phyloP scores from a whole-genome alignment of 1,284 basidiomycete species.

The Tylopilus sp. region DNA sequence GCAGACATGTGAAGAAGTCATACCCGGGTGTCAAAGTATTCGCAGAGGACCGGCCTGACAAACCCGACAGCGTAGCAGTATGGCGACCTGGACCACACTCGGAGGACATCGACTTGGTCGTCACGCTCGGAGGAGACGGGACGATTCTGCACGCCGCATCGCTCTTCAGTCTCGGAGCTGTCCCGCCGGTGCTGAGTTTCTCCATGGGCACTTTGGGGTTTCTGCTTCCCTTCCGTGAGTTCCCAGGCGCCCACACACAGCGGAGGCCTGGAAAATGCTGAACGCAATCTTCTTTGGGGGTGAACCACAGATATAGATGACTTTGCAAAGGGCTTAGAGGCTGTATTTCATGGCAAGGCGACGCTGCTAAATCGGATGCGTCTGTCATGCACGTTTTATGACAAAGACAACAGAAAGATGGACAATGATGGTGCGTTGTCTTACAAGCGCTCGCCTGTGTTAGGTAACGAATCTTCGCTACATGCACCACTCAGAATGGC shows the following conservation, averaged over 20 bases:
- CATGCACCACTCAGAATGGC: slow-evolving; percentile 63
- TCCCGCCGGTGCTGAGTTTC: slow-evolving; percentile 93
- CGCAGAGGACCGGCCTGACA: slow-evolving; percentile 68
- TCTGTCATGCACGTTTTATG: slow-evolving; percentile 74
- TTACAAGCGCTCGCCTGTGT: background rate
- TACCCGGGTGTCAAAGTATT: slow-evolving; percentile 75
- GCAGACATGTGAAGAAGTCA: slow-evolving; percentile 57
- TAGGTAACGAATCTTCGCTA: slow-evolving; percentile 2
- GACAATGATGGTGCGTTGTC: slow-evolving; percentile 51
- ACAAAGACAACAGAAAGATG: slow-evolving; percentile 56
- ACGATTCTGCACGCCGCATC: slow-evolving; percentile 95
- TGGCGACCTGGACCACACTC: slow-evolving; percentile 55
- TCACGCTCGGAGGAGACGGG: slow-evolving; percentile 93
- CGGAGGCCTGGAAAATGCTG: background rate
- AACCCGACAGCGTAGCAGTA: slow-evolving; percentile 59
- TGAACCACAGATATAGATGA: slow-evolving; percentile 69
- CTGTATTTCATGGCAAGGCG: slow-evolving; percentile 69
- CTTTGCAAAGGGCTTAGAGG: slow-evolving; percentile 74
- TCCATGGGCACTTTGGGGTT: slow-evolving; percentile 96
- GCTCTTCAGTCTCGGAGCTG: slow-evolving; percentile 82
- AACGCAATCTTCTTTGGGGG: slow-evolving; percentile 4
- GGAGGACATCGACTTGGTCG: slow-evolving; percentile 76
- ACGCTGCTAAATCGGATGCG: slow-evolving; percentile 87
- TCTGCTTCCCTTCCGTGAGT: slow-evolving; percentile 88
- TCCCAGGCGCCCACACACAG: background rate